These are phyloP conservation scores for Phytophthora sp. DNA, from an alignment of 352 stramenopile genomes.

Conservation along the genomic window DNA sequence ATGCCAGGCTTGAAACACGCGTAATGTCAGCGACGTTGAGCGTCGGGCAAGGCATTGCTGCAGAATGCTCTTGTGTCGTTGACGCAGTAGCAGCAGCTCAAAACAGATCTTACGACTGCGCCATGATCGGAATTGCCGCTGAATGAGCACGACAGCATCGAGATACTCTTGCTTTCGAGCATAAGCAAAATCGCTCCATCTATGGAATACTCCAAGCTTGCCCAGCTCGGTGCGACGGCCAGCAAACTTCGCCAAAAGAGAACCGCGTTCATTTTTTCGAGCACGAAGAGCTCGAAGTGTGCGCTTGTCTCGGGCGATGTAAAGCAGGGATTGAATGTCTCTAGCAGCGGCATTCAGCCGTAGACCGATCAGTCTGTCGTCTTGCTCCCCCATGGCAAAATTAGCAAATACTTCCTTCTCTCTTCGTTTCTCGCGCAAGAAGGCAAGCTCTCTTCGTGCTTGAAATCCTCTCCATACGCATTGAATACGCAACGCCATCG, in stretches of 20 bases:
- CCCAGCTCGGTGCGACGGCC: conserved; percentile 35
- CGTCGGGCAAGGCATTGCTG: conserved; percentile 43
- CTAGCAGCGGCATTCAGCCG: conserved; percentile 44
- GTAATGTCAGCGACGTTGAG: conserved; percentile 22
- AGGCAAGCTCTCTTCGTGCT: conserved; percentile 31
- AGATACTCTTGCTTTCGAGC: conserved; percentile 41
- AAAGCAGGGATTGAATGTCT: conserved; percentile 63
- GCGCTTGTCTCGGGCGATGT: conserved; percentile 44
- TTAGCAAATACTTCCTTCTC: conserved; percentile 47
- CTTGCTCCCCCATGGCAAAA: conserved; percentile 46
- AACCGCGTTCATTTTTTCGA: conserved; percentile 44
- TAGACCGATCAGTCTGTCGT: conserved; percentile 48
- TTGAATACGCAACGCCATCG: conserved; percentile 49
- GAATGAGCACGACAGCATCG: conserved; percentile 42
- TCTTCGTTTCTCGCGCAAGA: conserved; percentile 34
- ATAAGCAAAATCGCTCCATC: conserved; percentile 48
- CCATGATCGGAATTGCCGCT: conserved; percentile 49
- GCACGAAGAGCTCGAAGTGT: conserved; percentile 42
- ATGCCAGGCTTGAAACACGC: conserved; percentile 39
- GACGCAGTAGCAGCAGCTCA: conserved; percentile 40
- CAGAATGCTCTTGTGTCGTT: conserved; percentile 51
- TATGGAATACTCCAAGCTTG: conserved; percentile 36
- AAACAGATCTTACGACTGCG: conserved; percentile 42
- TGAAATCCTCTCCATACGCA: conserved; percentile 46
- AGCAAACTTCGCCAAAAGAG: conserved; percentile 46